A percentile compares a stretch with the other conserved stretches of the same genome.
These are phyloP conservation scores for Passiflora organensis DNA, from an alignment of 345 rosid genomes.

Conservation along the genomic window DNA sequence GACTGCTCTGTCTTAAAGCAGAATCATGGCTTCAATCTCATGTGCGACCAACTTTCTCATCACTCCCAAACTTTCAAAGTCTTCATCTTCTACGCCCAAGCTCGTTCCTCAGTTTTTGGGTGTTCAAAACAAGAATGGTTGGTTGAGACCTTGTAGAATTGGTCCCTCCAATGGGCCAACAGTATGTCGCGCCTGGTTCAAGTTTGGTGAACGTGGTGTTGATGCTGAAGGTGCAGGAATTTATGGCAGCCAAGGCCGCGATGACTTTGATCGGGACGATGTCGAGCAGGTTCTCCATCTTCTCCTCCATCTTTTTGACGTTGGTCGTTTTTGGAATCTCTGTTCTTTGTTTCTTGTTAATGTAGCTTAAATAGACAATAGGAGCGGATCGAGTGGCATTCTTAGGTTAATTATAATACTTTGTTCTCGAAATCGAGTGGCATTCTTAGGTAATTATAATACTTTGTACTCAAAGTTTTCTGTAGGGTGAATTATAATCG, in stretches of 20 bases:
- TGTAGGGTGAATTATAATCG: too few relatives aligned
- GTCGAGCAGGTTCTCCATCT: constrained; percentile 75
- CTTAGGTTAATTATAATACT: too few relatives aligned
- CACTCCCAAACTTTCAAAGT: constrained; percentile 29
- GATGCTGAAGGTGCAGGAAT: constrained; percentile 95
- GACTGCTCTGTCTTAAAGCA: not conserved
- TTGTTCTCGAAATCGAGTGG: too few relatives aligned
- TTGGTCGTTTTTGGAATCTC: too few relatives aligned
- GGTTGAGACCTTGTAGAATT: constrained; percentile 33
- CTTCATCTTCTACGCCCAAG: constrained; percentile 26
- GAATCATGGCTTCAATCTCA: constrained; percentile 22
- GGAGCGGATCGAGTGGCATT: too few relatives aligned
- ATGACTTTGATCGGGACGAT: constrained; percentile 90
- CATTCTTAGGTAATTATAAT: too few relatives aligned
- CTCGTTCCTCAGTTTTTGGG: constrained; percentile 56
- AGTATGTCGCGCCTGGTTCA: constrained; percentile 65
- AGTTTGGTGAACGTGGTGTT: constrained; percentile 82
- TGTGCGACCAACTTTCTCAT: constrained; percentile 29
- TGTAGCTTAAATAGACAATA: too few relatives aligned
- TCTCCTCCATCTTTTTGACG: constrained; percentile 6
- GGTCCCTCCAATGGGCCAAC: constrained; percentile 76
- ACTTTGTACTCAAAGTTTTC: too few relatives aligned
- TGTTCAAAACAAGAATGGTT: constrained; percentile 19
- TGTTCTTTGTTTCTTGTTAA: too few relatives aligned
- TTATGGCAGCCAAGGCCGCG: constrained; percentile 84